Evolutionary conservation across 306 rosid genomes (phyloP), one percentile per base, ranked within the genome.

Genomic region (Lathyrus aphaca): DNA sequence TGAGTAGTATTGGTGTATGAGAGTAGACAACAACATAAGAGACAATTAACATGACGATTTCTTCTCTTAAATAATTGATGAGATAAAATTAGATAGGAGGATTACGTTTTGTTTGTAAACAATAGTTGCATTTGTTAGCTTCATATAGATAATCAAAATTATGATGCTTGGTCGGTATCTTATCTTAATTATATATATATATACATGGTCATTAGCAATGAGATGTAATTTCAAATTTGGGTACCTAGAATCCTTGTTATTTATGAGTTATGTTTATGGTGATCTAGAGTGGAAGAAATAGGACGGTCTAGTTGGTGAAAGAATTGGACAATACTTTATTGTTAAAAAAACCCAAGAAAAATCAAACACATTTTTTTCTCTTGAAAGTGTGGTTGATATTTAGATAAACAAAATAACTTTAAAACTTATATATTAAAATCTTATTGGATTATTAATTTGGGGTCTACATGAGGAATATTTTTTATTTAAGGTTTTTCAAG

Each of bases 141-240:
- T 71, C 68, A 69, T 77, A 79, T 48, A 6, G 39, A 27, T 29
- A 65, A 72, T 70, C 81, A 81, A 79, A 72, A 72, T 62, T 48
- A 55, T 74, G 51, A 74, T 85, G 79, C 67, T 73, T 75, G 84
- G 86, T 75, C 89, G 86, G 91, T 74, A 67, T 83, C 84, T 88
- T 64, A 43, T 67, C 72, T 65, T 44, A 64, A 60, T 67, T 76
- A 45, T 63, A n/a, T n/a, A n/a, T 76, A 45, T 63, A 55, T 55
- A 51, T 63, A 35, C 69, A 61, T 13, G 40, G 62, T 73, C 82
- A 67, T 8, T 59, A 11, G 53, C 82, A 66, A 42, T 40, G 9
- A 38, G 14, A 71, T 38, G 5, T 32, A 3, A 15, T 37, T 57
- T 42, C 64, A 66, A 75, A 37, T 32, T 59, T 59, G 3, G 45